Evolutionary conservation across 768 basidiomycete species (phyloP), one percentile per base, ranked within the genome.

Genomic region (Austroboletus festivus): DNA sequence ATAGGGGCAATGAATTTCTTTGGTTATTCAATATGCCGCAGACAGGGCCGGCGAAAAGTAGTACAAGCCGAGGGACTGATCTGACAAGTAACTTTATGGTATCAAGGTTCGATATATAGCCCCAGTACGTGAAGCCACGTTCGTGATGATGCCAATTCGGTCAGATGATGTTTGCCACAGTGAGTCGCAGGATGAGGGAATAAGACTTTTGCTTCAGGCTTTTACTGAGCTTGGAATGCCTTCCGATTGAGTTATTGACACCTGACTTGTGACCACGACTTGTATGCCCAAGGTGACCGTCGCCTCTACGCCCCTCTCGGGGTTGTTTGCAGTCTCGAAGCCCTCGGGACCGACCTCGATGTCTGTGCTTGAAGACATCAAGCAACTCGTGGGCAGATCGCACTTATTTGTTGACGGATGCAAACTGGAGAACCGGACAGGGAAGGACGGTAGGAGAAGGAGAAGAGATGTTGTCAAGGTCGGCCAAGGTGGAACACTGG

Each of bases 331-430:
- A 1, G 71, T 99, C 34, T 75, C 79, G 43, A 99, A 99, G 67
- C 96, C 96, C 1, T 88, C 92, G 0, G 95, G 95, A 1, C 86
- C 88, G 21, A 86, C 90, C 2, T 94, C 92, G 40, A 98, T 98
- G 95, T 75, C 84, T 22, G 67, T 95, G 24, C 79, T 98, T 46
- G 88, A 94, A 63, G 78, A 84, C 55, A 73, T 98, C 48, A 94
- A 96, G 60, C 76, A 78, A 35, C 76, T 98, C n/a, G 65, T 94
- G 42, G 69, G 75, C 26, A 78, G 78, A 31, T 97, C 95, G 2
- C 77, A 76, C 26, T 71, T 98, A 8, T 98, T 99, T 63, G 72
- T 78, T 43, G 82, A 86, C 38, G 74, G 59, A 21, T 61, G 78
- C 28, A 78, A 80, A 47, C 73, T 80, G 26, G 78, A 80, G 63